Evolutionary conservation across 805 yeast species (phyloP), one percentile per base, ranked within the genome.

Genomic region (Grigorovia humatica): DNA sequence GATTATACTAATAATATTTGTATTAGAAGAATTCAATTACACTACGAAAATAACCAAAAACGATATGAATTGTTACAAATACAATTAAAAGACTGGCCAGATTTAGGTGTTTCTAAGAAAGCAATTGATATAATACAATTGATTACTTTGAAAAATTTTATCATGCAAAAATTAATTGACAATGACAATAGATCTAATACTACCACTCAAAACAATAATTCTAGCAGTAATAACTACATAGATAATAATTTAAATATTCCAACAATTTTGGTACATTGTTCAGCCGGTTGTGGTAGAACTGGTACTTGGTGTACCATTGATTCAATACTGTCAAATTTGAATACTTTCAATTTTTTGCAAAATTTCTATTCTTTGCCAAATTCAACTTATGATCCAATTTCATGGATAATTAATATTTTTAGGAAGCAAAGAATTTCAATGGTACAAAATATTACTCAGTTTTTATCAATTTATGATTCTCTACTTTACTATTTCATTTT

Each of bases 251-350:
- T 46, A 57, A 70, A 63, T n/a, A 64, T 70, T 1, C 68, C 75
- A 0, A 85, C 88, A 20, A 75, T 82, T 6, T 64, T 88, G 46
- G 86, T 85, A 27, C 98, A 91, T 68, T 91, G 99, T 63, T 88
- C 96, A 7, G 98, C 98, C 1, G 99, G 99, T 0, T 89, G 96
- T 63, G 99, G 99, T 18, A 74, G 99, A 52, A 88, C 98, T 0
- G 99, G 99, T 1, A 86, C 96, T 1, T 84, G 83, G 62, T 80
- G 89, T 55, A 79, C 88, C 1, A 69, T 85, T 20, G 95, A 87
- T 61, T 74, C 83, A 0, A 72, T 75, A 20, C 67, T 80, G 40
- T 77, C 82, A 48, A 59, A 62, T 46, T 45, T 62, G 35, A 52
- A 57, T 9, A 61, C 56, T 41, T 59, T 61, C 43, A 62, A 58